Base-by-base conservation (phyloP, 352 stramenopile genomes). In the Phytophthora pseudosyringae region DNA sequence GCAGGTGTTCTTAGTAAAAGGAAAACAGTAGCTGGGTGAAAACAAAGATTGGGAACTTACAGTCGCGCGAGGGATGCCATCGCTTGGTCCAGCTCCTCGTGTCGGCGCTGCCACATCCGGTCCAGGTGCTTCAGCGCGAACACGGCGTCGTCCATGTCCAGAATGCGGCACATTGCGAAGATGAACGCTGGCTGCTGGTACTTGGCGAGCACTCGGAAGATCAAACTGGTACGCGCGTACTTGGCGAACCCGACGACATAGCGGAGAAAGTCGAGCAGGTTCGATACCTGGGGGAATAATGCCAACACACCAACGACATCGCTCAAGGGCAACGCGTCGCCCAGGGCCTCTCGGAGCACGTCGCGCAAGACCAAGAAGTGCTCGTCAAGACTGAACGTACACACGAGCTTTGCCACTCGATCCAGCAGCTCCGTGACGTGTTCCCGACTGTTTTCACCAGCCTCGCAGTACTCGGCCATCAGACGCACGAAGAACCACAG, bases 121-220 rank as follows among this genome's bases (percentile, higher is more conserved):
- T 91, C 79, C 11, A 91, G 69, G n/a, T 78, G 59, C 33, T 75
- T 78, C 16, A 91, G 57, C 6, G 79, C 73, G n/a, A 89, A 91
- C 11, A 89, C 52, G 1, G 83, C 75, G 49, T 91, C 80, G 33
- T 91, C 83, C 28, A 83, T 53, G 44, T 91, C 83, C 35, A 88
- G 56, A 18, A 90, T 70, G 11, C 80, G 71, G 38, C 78, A 88
- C 69, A 91, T 86, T n/a, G 83, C 75, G 18, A 88, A 89, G 18
- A 91, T 67, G 38, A 90, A 88, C 4, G 18, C 60, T 7, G 80
- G 80, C 18, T 79, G 71, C 29, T 76, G 66, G 44, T 74, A 89
- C 59, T 76, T 74, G 3, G 75, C 73, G 5, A 91, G 66, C 11
- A 90, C 77, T 15, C 73, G 75, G 26, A 90, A 90, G 9, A 90